A percentile compares a stretch with the other conserved stretches of the same genome.
Evolutionary conservation across 1,284 basidiomycete species (phyloP).

Genomic region (Leccinum griseonigrum): DNA sequence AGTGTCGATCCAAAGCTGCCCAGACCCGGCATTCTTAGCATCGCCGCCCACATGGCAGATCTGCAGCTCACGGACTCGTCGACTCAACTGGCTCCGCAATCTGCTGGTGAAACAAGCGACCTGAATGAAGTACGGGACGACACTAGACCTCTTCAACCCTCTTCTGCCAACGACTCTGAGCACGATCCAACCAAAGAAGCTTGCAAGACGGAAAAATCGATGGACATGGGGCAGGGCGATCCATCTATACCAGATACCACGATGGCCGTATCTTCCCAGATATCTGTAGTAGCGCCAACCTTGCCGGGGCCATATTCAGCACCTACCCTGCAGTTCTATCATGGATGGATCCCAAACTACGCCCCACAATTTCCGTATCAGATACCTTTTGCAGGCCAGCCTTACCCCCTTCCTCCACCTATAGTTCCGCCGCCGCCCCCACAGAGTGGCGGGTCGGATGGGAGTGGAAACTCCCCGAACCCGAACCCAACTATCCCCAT

Average conservation of each 20-base stretch:
- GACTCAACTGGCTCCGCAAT: constrained; percentile 1
- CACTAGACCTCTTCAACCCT: background rate
- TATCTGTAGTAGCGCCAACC: constrained; percentile 26
- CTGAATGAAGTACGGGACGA: constrained; percentile 22
- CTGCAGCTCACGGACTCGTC: constrained; percentile 7
- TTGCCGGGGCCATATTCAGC: constrained; percentile 39
- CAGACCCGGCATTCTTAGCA: constrained; percentile 4
- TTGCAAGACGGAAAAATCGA: background rate
- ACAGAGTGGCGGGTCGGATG: constrained; percentile 39
- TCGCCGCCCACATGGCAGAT: constrained; percentile 11
- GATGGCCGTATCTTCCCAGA: constrained; percentile 19
- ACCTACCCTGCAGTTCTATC: constrained; percentile 47
- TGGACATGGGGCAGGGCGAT: constrained; percentile 13
- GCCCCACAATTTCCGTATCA: constrained; percentile 50
- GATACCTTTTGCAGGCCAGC: constrained; percentile 45
- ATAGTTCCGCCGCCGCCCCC: constrained; percentile 30
- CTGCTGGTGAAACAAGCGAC: constrained; percentile 11
- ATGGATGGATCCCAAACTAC: constrained; percentile 55
- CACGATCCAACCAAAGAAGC: constrained; percentile 8
- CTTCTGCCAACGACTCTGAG: constrained; percentile 1
- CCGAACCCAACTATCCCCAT: constrained; percentile 31
- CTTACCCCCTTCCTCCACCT: constrained; percentile 39
- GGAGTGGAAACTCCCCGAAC: constrained; percentile 26
- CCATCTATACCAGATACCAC: constrained; percentile 9
- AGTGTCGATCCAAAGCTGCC: constrained; percentile 14